Evolutionary conservation across 2,329 filamentous ascomycete genomes (phyloP).

Genomic region (Laburnicola sp.): DNA sequence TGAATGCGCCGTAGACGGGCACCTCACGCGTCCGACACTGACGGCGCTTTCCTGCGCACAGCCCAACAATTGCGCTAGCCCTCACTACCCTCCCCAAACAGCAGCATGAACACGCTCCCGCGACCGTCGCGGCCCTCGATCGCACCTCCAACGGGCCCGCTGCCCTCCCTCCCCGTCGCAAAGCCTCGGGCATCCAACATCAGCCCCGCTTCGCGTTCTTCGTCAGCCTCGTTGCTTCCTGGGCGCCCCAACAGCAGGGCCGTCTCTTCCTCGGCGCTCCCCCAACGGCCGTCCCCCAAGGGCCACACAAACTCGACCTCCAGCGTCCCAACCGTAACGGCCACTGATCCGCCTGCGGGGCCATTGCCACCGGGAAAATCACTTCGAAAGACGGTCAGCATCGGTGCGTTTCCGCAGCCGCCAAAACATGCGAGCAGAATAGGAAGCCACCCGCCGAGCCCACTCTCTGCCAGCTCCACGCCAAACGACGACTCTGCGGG

Average conservation of each 20-base stretch:
- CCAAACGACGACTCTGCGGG: conserved; percentile 39
- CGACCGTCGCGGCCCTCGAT: conserved; percentile 63
- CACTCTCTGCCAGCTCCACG: conserved; percentile 54
- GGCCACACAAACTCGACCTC: conserved; percentile 38
- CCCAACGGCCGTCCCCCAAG: conserved; percentile 30
- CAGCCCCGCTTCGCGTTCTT: conserved; percentile 30
- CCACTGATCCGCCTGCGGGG: conserved; percentile 44
- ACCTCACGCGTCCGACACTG: conserved; percentile 18
- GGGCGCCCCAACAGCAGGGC: conserved; percentile 30
- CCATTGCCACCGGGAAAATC: conserved; percentile 59
- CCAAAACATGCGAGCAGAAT: conserved; percentile 67
- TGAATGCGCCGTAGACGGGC: conserved; percentile 30
- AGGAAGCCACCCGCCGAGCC: conserved; percentile 64
- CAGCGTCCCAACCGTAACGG: conserved; percentile 54
- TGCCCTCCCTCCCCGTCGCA: conserved; percentile 72
- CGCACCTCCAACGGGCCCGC: conserved; percentile 70
- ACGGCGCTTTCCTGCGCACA: conserved; percentile 15
- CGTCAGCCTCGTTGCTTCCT: conserved; percentile 35
- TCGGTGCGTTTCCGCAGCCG: conserved; percentile 90
- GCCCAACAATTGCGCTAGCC: conserved; percentile 10
- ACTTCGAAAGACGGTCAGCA: conserved; percentile 85
- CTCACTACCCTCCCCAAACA: conserved; percentile 8
- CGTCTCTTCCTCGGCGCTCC: conserved; percentile 39
- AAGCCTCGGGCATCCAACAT: conserved; percentile 67
- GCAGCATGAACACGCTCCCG: conserved; percentile 60